These are phyloP conservation scores for Aspergillus japonicus DNA, from an alignment of 2,329 filamentous ascomycete genomes.

Conservation along the genomic window DNA sequence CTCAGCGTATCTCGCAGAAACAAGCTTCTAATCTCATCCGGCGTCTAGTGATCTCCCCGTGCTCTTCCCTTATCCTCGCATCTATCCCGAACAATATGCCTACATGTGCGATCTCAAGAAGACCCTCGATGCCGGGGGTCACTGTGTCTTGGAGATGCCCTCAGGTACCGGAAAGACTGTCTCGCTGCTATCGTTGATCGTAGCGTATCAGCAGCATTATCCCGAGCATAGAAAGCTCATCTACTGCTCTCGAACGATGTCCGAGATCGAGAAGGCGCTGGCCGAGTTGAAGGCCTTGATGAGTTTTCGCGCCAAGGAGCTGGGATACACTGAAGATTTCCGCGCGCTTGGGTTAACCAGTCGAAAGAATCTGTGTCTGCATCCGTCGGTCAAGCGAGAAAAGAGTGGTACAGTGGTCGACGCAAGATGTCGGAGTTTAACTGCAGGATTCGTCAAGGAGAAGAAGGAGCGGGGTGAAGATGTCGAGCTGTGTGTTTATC, in stretches of 20 bases:
- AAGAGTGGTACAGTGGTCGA: slow-evolving; percentile 94
- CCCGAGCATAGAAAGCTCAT: slow-evolving; percentile 94
- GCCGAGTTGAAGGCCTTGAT: slow-evolving; percentile 88
- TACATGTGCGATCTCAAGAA: slow-evolving; percentile 83
- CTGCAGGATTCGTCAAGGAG: slow-evolving; percentile 94
- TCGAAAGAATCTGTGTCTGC: slow-evolving; percentile 94
- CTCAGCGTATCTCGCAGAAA: not conserved
- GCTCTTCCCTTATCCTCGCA: slow-evolving; percentile 71
- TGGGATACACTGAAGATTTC: slow-evolving; percentile 92
- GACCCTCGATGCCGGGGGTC: slow-evolving; percentile 89
- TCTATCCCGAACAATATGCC: slow-evolving; percentile 73
- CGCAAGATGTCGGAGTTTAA: slow-evolving; percentile 91
- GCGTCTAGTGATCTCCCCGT: slow-evolving; percentile 61
- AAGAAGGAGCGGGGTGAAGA: slow-evolving; percentile 95
- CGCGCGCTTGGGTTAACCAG: slow-evolving; percentile 88
- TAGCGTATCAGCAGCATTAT: slow-evolving; percentile 93
- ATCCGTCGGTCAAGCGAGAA: slow-evolving; percentile 92
- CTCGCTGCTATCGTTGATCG: slow-evolving; percentile 88
- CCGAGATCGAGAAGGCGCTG: slow-evolving; percentile 96
- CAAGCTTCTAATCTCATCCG: slow-evolving; percentile 6
- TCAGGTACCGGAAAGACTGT: slow-evolving; percentile 98
- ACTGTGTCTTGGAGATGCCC: slow-evolving; percentile 98
- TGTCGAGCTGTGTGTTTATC: slow-evolving; percentile 91
- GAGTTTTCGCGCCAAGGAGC: slow-evolving; percentile 86
- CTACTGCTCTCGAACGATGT: slow-evolving; percentile 99